These are phyloP conservation scores for Lithospermum erythrorhizon DNA, from an alignment of 257 asterid species.

Conservation along the genomic window DNA sequence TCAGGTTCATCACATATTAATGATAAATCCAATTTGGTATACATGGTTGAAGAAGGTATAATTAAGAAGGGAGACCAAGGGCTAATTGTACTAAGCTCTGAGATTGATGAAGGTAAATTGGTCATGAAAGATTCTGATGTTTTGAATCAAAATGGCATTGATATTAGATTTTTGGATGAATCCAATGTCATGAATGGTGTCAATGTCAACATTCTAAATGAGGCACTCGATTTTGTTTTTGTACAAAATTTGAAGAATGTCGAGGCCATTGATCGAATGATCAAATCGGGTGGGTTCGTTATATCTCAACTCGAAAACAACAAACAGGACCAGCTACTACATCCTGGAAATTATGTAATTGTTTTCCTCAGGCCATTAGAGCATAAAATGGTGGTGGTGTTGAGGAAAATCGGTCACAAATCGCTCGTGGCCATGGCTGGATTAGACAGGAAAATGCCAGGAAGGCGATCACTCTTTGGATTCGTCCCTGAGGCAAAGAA, in stretches of 20 bases:
- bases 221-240: conserved; percentile 47
- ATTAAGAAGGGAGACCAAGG: conserved; percentile 54
- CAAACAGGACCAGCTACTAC: conserved; percentile 23
- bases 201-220: conserved; percentile 13
- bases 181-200: too few species aligned
- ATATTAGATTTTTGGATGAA: too few species aligned
- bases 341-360: conserved; percentile 27
- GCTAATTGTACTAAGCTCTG: conserved; percentile 28
- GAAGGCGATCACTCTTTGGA: conserved; percentile 16
- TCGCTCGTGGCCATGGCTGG: conserved; percentile 1
- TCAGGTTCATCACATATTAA: conserved; percentile 19
- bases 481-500: conserved; percentile 26
- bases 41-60: conserved; percentile 55
- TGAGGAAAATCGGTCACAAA: conserved; percentile 32
- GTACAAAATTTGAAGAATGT: conserved; percentile 19
- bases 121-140: conserved; percentile 10
- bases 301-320: conserved; percentile 36
- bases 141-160: too few species aligned
- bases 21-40: conserved; percentile 49
- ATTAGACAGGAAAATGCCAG: too few species aligned
- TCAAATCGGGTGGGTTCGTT: conserved; percentile 45
- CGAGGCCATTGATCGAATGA: conserved; percentile 22
- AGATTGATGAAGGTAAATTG: conserved; percentile 18
- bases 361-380: conserved; percentile 50
- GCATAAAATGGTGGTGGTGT: conserved; percentile 40